Conservation (phyloP, 176 grass and related monocot species). For the Zea mays region Zm-B73-REFERENCE-NAM-5.0 NC_050099.1:124742501-124743000, state of each 20-base stretch:
- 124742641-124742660: slow-evolving; percentile 93
- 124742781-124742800: slow-evolving; percentile 95
- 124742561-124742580: slow-evolving; percentile 41
- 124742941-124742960: slow-evolving; percentile 24
- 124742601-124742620: slow-evolving; percentile 94
- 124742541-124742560: slow-evolving; percentile 54
- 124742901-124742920: no score
- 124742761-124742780: slow-evolving; percentile 50
- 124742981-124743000: no score
- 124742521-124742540: slow-evolving; percentile 33
- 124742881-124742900: slow-evolving; percentile 54
- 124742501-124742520: slow-evolving; percentile 40
- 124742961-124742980: neutral
- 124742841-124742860: slow-evolving; percentile 96
- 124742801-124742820: slow-evolving; percentile 98
- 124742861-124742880: slow-evolving; percentile 97
- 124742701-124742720: slow-evolving; percentile 54
- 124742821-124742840: slow-evolving; percentile 96
- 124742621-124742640: slow-evolving; percentile 92
- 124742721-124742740: slow-evolving; percentile 52
- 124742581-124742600: slow-evolving; percentile 91
- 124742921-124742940: slow-evolving; percentile 22
- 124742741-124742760: slow-evolving; percentile 56
- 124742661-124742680: slow-evolving; percentile 71
- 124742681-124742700: slow-evolving; percentile 51